Evolutionary conservation across 176 grass and related monocot genomes (phyloP).

Genomic region (Rhynchospora breviuscula): DNA sequence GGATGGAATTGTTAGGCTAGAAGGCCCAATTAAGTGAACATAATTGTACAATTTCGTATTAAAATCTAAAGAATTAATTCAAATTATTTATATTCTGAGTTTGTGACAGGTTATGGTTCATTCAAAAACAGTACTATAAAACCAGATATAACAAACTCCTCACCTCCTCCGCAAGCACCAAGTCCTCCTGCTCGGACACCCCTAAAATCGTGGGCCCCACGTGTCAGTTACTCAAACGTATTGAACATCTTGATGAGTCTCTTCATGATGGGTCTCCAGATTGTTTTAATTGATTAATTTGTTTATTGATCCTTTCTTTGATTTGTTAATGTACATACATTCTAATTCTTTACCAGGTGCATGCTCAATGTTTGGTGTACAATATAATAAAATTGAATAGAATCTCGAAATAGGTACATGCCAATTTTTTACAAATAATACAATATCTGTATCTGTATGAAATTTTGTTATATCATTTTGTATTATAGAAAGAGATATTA

Average conservation of each 20-base stretch:
- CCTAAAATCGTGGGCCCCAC: not conserved
- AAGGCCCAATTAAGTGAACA: not conserved
- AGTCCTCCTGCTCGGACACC: not conserved
- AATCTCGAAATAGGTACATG: too few relatives aligned
- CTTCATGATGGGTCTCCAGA: not conserved
- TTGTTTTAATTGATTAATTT: not conserved
- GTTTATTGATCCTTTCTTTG: not conserved
- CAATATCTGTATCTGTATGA: too few relatives aligned
- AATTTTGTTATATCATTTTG: too few relatives aligned
- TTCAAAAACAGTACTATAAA: not conserved
- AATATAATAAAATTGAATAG: too few relatives aligned
- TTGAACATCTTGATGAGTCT: not conserved
- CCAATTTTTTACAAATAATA: too few relatives aligned
- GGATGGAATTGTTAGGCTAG: not conserved
- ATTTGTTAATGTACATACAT: not conserved
- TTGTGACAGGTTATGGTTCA: constrained; percentile 20
- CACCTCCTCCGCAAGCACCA: not conserved
- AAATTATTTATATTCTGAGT: not conserved
- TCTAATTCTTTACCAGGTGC: not conserved
- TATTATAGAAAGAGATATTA: too few relatives aligned
- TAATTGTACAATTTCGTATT: not conserved
- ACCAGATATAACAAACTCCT: not conserved
- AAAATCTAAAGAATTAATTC: not conserved
- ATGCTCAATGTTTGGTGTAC: too few relatives aligned
- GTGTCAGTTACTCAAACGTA: not conserved